These are phyloP conservation scores for Leishmania amazonensis DNA, from an alignment of 208 protist genomes.

Conservation along the genomic window DNA sequence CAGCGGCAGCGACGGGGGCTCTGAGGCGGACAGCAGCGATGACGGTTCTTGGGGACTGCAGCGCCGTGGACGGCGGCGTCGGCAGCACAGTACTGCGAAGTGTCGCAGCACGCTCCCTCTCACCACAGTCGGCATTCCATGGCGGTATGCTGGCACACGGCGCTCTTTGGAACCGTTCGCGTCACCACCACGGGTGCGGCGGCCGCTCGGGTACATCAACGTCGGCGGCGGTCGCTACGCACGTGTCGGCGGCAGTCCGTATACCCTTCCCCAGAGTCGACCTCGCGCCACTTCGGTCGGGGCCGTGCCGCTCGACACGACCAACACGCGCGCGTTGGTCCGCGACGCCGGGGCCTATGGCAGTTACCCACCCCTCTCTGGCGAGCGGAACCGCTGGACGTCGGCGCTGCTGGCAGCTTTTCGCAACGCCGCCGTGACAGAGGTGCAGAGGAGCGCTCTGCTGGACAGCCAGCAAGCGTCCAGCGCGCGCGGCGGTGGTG, in stretches of 20 bases:
- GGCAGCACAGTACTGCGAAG: not conserved
- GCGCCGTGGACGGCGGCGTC: not conserved
- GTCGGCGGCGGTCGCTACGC: conserved; percentile 53
- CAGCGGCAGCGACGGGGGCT: not conserved
- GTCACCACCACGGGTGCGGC: conserved; percentile 39
- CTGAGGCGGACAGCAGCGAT: conserved; percentile 6
- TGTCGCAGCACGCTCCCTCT: conserved; percentile 15
- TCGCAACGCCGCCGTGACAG: conserved; percentile 9
- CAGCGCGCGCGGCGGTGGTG: conserved; percentile 2
- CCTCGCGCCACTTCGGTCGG: not conserved
- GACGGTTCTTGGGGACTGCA: not conserved
- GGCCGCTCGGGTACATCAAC: conserved; percentile 71
- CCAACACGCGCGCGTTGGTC: not conserved
- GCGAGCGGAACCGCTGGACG: not conserved
- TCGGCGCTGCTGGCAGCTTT: conserved; percentile 14
- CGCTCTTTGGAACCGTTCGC: conserved; percentile 26
- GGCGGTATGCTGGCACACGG: conserved; percentile 44
- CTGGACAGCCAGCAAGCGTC: conserved; percentile 1
- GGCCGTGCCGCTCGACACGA: conserved; percentile 22
- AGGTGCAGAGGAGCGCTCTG: conserved; percentile 2
- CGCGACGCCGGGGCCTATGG: not conserved
- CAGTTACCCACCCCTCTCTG: not conserved
- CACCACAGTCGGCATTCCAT: conserved; percentile 46
- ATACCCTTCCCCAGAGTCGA: conserved; percentile 8
- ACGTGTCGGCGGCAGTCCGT: conserved; percentile 38